A percentile compares a stretch with the other conserved stretches of the same genome.
These are phyloP conservation scores for Coniochaeta ligniaria DNA, from an alignment of 2,329 filamentous ascomycete species.

Conservation along the genomic window DNA sequence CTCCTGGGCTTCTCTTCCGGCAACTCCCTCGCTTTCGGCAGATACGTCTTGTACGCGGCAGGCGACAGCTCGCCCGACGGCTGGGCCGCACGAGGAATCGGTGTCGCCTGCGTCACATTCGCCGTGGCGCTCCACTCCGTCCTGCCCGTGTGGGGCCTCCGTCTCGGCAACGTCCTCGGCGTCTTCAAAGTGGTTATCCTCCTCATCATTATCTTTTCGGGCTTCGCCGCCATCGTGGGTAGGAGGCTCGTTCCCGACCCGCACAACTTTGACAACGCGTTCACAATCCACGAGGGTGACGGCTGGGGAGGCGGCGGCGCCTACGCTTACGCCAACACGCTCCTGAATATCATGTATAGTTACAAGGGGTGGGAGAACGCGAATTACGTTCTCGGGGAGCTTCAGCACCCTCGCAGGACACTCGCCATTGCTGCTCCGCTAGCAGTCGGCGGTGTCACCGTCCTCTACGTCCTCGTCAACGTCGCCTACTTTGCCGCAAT, in stretches of 20 bases:
- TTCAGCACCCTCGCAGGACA: slow-evolving; percentile 16
- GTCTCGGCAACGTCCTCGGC: slow-evolving; percentile 51
- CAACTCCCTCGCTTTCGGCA: slow-evolving; percentile 52
- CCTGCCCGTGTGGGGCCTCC: slow-evolving; percentile 49
- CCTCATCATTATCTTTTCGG: slow-evolving; percentile 54
- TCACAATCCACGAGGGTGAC: slow-evolving; percentile 28
- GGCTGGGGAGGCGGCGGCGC: slow-evolving; percentile 16
- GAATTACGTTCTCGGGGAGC: slow-evolving; percentile 53
- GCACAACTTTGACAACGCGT: slow-evolving; percentile 51
- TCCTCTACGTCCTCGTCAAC: slow-evolving; percentile 56
- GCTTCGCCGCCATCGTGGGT: slow-evolving; percentile 48
- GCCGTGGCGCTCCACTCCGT: slow-evolving; percentile 43
- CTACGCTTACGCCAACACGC: slow-evolving; percentile 46
- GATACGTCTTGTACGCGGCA: slow-evolving; percentile 36
- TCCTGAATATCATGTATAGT: slow-evolving; percentile 52
- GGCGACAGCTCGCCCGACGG: slow-evolving; percentile 39
- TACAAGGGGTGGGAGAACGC: slow-evolving; percentile 54
- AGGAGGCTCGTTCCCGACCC: slow-evolving; percentile 35
- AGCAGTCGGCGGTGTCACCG: slow-evolving; percentile 49
- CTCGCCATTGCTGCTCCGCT: slow-evolving; percentile 51
- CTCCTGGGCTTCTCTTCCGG: slow-evolving; percentile 53
- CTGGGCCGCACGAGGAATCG: slow-evolving; percentile 51
- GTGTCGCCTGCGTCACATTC: slow-evolving; percentile 45
- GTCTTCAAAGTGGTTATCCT: slow-evolving; percentile 54
- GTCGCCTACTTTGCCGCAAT: slow-evolving; percentile 60